Percentiles rank a stretch among this genome's conserved stretches.
Evolutionary conservation across 192 early-diverging fungal species (phyloP).

Genomic region (Podila minutissima): DNA sequence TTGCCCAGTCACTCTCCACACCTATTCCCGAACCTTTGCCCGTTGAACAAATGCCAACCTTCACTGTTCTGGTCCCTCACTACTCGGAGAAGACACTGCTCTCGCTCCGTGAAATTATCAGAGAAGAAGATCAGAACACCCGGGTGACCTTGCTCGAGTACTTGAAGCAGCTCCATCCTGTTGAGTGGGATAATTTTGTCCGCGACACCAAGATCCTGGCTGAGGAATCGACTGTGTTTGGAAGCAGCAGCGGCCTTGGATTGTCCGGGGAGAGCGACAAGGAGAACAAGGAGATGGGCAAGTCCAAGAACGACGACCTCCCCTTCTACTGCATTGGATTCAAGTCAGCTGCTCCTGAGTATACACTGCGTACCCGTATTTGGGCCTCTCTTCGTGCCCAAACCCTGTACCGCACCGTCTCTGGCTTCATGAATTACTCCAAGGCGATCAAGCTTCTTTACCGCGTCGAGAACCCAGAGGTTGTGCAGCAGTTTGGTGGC

Average conservation of each 20-base stretch:
- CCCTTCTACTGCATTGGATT: conserved; percentile 86
- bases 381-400: conserved; percentile 90
- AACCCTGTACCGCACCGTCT: conserved; percentile 87
- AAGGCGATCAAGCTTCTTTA: conserved; percentile 86
- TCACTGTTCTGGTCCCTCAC: conserved; percentile 86
- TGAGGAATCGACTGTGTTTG: conserved; percentile 64
- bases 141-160: conserved; percentile 86
- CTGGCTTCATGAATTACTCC: conserved; percentile 89
- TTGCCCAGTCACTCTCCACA: conserved; percentile 86
- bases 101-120: conserved; percentile 84
- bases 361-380: conserved; percentile 85
- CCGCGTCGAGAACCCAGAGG: conserved; percentile 83
- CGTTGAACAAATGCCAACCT: conserved; percentile 86
- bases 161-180: conserved; percentile 78
- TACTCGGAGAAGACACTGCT: conserved; percentile 89
- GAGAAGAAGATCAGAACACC: conserved; percentile 83
- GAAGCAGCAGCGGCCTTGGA: conserved; percentile 25
- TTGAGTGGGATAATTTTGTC: conserved; percentile 93
- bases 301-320: conserved; percentile 80
- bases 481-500: conserved; percentile 69
- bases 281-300: conserved; percentile 63
- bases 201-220: conserved; percentile 85
- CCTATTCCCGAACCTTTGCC: conserved; percentile 82
- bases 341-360: conserved; percentile 83
- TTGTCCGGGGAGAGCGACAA: conserved; percentile 35